A percentile compares a stretch with the other conserved stretches of the same genome.
These are phyloP conservation scores for Fusarium musae DNA, from an alignment of 2,329 filamentous ascomycete genomes.

Conservation along the genomic window DNA sequence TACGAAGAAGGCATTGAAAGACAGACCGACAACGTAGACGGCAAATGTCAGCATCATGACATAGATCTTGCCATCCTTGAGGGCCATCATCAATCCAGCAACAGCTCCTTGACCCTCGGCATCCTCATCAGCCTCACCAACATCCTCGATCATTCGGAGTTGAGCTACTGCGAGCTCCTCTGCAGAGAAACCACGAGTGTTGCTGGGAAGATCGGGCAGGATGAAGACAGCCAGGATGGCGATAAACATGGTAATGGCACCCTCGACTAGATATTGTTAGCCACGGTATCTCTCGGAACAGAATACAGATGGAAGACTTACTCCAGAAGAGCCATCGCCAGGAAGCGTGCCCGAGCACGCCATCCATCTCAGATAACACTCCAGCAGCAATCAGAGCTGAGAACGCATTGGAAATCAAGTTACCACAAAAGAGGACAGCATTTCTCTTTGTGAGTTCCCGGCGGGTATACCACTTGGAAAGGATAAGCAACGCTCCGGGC, in stretches of 20 bases:
- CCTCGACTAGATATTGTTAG: slow-evolving; percentile 54
- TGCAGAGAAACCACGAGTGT: slow-evolving; percentile 67
- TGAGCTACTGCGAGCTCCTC: slow-evolving; percentile 67
- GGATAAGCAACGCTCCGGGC: slow-evolving; percentile 70
- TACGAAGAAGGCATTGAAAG: slow-evolving; percentile 68
- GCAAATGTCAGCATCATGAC: slow-evolving; percentile 72
- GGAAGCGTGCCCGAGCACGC: slow-evolving; percentile 62
- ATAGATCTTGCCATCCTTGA: slow-evolving; percentile 72
- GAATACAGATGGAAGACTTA: neutral
- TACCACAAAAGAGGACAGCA: slow-evolving; percentile 68
- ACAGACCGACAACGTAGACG: slow-evolving; percentile 67
- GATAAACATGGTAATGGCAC: slow-evolving; percentile 61
- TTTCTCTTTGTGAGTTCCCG: slow-evolving; percentile 65
- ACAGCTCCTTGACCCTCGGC: slow-evolving; percentile 60
- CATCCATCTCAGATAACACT: slow-evolving; percentile 67
- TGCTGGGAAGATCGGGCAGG: slow-evolving; percentile 65
- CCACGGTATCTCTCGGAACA: too few relatives aligned
- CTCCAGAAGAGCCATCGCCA: slow-evolving; percentile 72
- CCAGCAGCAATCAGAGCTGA: slow-evolving; percentile 68
- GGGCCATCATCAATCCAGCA: slow-evolving; percentile 66
- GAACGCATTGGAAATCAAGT: slow-evolving; percentile 69
- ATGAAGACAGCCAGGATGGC: slow-evolving; percentile 60
- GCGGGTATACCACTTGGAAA: slow-evolving; percentile 75
- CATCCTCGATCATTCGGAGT: slow-evolving; percentile 66
- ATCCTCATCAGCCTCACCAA: slow-evolving; percentile 66